Evolutionary conservation across 2,329 filamentous ascomycete species (phyloP), one percentile per base, ranked within the genome.

Genomic region (Tolypocladium inflatum): DNA sequence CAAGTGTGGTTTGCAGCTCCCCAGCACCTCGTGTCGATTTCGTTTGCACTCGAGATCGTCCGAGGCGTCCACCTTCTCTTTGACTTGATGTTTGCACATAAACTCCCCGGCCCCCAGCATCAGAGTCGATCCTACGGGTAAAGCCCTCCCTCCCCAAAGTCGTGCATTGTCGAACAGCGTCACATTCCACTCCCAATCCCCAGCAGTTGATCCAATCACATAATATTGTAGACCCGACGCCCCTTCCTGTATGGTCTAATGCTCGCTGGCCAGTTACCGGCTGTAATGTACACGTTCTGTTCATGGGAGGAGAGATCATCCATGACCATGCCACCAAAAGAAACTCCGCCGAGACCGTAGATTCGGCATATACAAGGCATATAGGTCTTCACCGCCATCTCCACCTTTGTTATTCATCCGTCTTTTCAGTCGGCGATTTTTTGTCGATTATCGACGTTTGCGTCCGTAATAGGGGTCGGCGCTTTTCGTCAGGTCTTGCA

Each of bases 221-320:
- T 63, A 23, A 61, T 54, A 69, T 69, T 69, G 64, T 62, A 65
- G 61, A 69, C 67, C 70, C 65, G 66, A 70, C 69, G 69, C 71
- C 71, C 61, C 64, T 64, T 60, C 70, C 65, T 67, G 62, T 66
- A 65, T 71, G 70, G 74, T 78, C 75, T 78, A 78, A 75, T 76
- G 73, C 73, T 74, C 72, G 72, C 71, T 71, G 69, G 67, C 69
- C 70, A 61, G 66, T 55, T 71, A 66, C 71, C 71, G 66, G 67
- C 68, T 72, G 70, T 80, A 80, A 73, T 78, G 73, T 81, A 80
- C 77, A 81, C 67, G 73, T 58, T 50, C 39, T 65, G 68, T 70
- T 74, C 71, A 75, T 73, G 70, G 72, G 78, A 79, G 78, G 76
- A 79, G 79, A 78, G 77, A 80, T 78, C 72, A 73, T 78, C 59